Conservation (phyloP, 2,329 filamentous ascomycete genomes). For the Colletotrichum gloeosporioides region DNA sequence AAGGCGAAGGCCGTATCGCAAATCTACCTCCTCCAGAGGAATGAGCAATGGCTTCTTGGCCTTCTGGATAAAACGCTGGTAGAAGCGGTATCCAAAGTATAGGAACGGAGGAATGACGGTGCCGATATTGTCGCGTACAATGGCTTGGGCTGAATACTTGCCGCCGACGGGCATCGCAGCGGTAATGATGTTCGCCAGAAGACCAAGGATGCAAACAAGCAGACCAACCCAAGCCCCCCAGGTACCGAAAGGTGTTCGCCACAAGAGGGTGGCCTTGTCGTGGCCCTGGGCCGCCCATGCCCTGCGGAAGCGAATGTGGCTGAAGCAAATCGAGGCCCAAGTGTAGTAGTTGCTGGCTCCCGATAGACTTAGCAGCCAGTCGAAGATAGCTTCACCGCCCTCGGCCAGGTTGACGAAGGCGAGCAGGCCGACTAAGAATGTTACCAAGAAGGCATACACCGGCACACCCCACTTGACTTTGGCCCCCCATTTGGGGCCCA, state of each 20-base stretch:
- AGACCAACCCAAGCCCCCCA: conserved; percentile 28
- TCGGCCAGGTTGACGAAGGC: conserved; percentile 47
- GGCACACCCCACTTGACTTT: conserved; percentile 43
- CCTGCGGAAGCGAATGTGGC: conserved; percentile 50
- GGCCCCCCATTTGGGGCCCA: conserved; percentile 34
- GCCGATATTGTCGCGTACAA: conserved; percentile 32
- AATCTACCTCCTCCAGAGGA: conserved; percentile 29
- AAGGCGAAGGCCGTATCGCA: conserved; percentile 24
- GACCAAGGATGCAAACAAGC: conserved; percentile 31
- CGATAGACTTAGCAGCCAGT: conserved; percentile 51
- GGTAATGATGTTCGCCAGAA: conserved; percentile 34
- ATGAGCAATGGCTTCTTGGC: conserved; percentile 22
- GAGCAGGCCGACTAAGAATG: conserved; percentile 44
- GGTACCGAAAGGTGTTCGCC: conserved; percentile 32
- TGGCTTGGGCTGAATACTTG: conserved; percentile 21
- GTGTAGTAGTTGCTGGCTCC: conserved; percentile 52
- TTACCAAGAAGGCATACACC: conserved; percentile 43
- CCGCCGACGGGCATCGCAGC: conserved; percentile 26
- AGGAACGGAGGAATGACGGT: conserved; percentile 28
- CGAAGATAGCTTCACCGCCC: conserved; percentile 43
- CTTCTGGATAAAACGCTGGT: conserved; percentile 11
- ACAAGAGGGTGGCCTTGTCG: conserved; percentile 36
- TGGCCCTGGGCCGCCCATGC: conserved; percentile 44
- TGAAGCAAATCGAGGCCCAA: conserved; percentile 51
- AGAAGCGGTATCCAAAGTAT: conserved; percentile 29